Evolutionary conservation across 1,284 basidiomycete genomes (phyloP), one percentile per base, ranked within the genome.

Genomic region (Cutaneotrichosporon dermatis): DNA sequence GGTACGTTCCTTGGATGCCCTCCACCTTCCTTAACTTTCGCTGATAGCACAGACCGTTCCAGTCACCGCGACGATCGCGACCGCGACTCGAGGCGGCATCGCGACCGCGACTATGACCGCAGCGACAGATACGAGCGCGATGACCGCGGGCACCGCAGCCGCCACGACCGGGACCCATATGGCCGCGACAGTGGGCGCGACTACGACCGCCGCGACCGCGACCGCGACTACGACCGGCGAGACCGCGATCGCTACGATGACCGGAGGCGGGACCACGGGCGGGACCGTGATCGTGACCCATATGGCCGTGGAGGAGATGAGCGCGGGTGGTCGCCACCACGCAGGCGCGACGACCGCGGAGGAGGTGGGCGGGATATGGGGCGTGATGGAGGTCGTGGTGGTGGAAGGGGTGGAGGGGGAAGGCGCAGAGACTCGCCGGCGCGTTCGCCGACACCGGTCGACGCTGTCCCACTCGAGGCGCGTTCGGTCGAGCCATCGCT

Each of bases 381-480:
- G 8, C 51, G 54, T 12, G 66, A 61, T 25, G 40, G 64, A 35
- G 60, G 73, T 34, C 71, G 67, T 61, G 74, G 69, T n/a, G 71
- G 70, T 36, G 67, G 72, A 7, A 63, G 68, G 15, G 68, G 71
- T 10, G 70, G 67, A 1, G 79, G 79, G 13, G 76, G 78, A 35
- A 76, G 76, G 44, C 76, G 81, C 37, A 62, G 82, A 25, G 88
- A 87, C 5, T 65, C 59, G 40, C 68, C 69, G 3, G 86, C 89
- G 66, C 82, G 92, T 65, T 92, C 90, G 3, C 94, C 94, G 7
- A 99, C 95, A 11, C 95, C 96, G 0, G 86, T 90, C 69, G 89
- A 88, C 49, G 85, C 86, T 10, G 80, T 87, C 37, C 89, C 91
- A 2, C 79, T 99, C 66, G 88, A 88, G 36, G 90, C 95, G 75